Conservation (phyloP, 257 asterid species). For the Przewalskia tangutica region DNA sequence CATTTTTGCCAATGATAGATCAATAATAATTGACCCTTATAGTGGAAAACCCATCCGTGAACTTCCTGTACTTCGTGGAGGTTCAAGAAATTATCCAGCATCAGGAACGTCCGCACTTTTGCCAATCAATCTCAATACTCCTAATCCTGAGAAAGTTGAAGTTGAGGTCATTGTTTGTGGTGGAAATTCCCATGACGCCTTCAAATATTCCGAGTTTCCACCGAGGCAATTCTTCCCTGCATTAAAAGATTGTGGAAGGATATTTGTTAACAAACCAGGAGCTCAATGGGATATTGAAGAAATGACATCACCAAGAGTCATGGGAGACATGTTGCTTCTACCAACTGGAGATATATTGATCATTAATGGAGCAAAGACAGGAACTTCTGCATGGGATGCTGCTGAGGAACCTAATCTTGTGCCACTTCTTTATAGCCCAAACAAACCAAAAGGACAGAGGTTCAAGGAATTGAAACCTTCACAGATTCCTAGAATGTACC, state of each 20-base stretch:
- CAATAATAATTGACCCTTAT: slow-evolving; percentile 50
- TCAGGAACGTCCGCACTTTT: slow-evolving; percentile 75
- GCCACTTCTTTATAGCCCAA: slow-evolving; percentile 57
- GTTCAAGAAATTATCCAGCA: slow-evolving; percentile 71
- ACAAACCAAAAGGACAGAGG: slow-evolving; percentile 28
- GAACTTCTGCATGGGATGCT: slow-evolving; percentile 74
- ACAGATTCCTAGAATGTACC: slow-evolving; percentile 72
- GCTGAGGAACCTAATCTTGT: slow-evolving; percentile 48
- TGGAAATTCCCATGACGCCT: slow-evolving; percentile 54
- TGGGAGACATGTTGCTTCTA: slow-evolving; percentile 68
- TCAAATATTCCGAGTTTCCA: slow-evolving; percentile 22
- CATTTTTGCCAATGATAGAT: slow-evolving; percentile 60
- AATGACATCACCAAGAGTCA: slow-evolving; percentile 67
- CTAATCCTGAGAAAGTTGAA: not conserved
- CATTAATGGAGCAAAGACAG: slow-evolving; percentile 56
- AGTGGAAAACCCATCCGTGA: slow-evolving; percentile 39
- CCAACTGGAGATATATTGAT: slow-evolving; percentile 69
- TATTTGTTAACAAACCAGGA: slow-evolving; percentile 15
- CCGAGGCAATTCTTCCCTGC: slow-evolving; percentile 49
- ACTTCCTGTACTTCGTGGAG: slow-evolving; percentile 57
- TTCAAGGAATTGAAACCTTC: slow-evolving; percentile 38
- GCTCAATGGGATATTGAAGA: slow-evolving; percentile 58
- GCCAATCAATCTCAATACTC: slow-evolving; percentile 39
- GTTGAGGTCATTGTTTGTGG: slow-evolving; percentile 69
- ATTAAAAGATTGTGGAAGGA: slow-evolving; percentile 52